Evolutionary conservation across 1,139 yeast genomes (phyloP).

Genomic region (Pichia sorboxylosa): DNA sequence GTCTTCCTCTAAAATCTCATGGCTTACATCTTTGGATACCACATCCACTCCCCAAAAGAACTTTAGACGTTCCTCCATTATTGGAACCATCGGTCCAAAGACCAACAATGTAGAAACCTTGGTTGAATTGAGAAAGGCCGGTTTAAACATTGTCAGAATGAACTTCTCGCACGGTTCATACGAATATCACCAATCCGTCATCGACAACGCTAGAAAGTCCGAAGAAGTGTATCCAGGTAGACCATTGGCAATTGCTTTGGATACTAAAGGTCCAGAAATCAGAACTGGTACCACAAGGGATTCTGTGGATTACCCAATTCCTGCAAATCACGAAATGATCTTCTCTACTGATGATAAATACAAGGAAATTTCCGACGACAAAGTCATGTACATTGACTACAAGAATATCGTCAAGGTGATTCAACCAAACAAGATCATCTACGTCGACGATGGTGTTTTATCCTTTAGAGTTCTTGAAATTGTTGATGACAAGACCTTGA

Average conservation of each 20-base stretch:
- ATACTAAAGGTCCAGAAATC: slow-evolving; percentile 99
- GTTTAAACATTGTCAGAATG: slow-evolving; percentile 95
- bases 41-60: slow-evolving; percentile 70
- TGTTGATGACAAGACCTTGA: slow-evolving; percentile 66
- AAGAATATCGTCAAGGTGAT: slow-evolving; percentile 93
- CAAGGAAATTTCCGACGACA: slow-evolving; percentile 60
- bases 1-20: slow-evolving; percentile 36
- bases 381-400: slow-evolving; percentile 84
- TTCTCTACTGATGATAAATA: slow-evolving; percentile 85
- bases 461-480: slow-evolving; percentile 86
- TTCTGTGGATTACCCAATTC: slow-evolving; percentile 70
- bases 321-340: slow-evolving; percentile 79
- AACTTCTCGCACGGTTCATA: slow-evolving; percentile 97
- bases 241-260: slow-evolving; percentile 96
- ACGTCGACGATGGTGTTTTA: slow-evolving; percentile 94
- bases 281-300: slow-evolving; percentile 91
- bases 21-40: slow-evolving; percentile 80
- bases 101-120: slow-evolving; percentile 82
- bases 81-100: slow-evolving; percentile 97
- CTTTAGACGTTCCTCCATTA: slow-evolving; percentile 89
- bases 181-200: slow-evolving; percentile 92
- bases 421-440: slow-evolving; percentile 75
- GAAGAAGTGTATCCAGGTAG: slow-evolving; percentile 86
- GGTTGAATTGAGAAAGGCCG: slow-evolving; percentile 87
- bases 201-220: slow-evolving; percentile 92